A percentile compares a stretch with the other conserved stretches of the same genome.
Conservation (phyloP, 257 asterid species). For the Avicennia marina region DNA sequence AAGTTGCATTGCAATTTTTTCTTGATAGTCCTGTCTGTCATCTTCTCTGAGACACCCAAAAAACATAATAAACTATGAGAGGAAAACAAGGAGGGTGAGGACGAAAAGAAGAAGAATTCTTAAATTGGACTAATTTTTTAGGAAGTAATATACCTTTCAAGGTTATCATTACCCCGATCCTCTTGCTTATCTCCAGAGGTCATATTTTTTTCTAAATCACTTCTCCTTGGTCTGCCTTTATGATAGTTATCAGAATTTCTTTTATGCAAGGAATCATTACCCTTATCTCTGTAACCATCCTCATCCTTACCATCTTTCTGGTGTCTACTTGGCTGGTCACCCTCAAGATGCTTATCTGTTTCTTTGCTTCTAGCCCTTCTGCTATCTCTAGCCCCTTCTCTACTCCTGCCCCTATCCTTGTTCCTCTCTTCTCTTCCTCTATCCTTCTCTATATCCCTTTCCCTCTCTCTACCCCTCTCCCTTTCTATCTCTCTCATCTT, state of each 20-base stretch:
- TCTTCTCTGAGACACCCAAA: slow-evolving; percentile 38
- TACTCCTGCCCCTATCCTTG: slow-evolving; percentile 38
- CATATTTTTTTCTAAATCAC: slow-evolving; percentile 26
- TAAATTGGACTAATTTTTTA: too few species aligned
- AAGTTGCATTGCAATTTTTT: slow-evolving; percentile 59
- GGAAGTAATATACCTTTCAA: slow-evolving; percentile 42
- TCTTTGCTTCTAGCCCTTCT: slow-evolving; percentile 41
- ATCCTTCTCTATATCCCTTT: slow-evolving; percentile 28
- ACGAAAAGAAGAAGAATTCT: slow-evolving; percentile 5
- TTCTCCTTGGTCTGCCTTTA: slow-evolving; percentile 37
- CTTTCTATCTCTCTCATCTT: slow-evolving; percentile 24
- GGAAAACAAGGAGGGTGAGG: background rate
- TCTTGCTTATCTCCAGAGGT: slow-evolving; percentile 24
- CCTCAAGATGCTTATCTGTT: slow-evolving; percentile 37
- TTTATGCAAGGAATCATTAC: slow-evolving; percentile 42
- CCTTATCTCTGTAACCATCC: slow-evolving; percentile 42
- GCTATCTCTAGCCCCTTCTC: slow-evolving; percentile 21
- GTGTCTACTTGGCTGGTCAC: slow-evolving; percentile 41
- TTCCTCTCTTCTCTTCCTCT: slow-evolving; percentile 32
- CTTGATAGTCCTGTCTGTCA: slow-evolving; percentile 70
- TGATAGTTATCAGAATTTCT: slow-evolving; percentile 44
- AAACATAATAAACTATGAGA: background rate
- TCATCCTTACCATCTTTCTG: slow-evolving; percentile 38
- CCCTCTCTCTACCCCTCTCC: slow-evolving; percentile 42
- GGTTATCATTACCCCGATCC: slow-evolving; percentile 29